A percentile compares a stretch with the other conserved stretches of the same genome.
These are phyloP conservation scores for Camelina neglecta DNA, from an alignment of 345 rosid genomes.

Conservation along the genomic window DNA sequence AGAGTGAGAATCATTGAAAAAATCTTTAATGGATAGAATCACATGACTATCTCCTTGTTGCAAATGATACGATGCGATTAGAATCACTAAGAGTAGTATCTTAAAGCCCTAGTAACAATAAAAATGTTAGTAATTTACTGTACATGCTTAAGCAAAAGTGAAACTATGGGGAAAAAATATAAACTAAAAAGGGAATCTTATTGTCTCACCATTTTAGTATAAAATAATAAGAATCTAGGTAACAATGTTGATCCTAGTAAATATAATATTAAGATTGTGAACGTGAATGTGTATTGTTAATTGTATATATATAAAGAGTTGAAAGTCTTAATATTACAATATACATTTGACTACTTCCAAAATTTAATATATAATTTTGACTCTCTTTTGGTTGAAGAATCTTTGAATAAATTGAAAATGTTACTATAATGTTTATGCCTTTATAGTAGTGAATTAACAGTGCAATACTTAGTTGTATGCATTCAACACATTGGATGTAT, in stretches of 20 bases:
- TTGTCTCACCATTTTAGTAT: constrained; percentile 27
- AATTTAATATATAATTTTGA: not conserved
- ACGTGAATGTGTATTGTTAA: constrained; percentile 10
- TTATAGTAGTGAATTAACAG: too few relatives aligned
- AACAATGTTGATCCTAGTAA: not conserved
- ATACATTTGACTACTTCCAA: not conserved
- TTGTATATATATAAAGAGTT: not conserved
- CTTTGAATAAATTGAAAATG: not conserved
- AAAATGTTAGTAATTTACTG: not conserved
- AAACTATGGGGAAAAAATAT: not conserved
- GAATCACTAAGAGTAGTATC: constrained; percentile 16
- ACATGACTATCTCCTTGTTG: constrained; percentile 14
- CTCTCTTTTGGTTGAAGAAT: not conserved
- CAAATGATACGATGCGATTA: not conserved
- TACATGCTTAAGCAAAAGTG: not conserved
- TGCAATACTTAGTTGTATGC: too few relatives aligned
- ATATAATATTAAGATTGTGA: not conserved
- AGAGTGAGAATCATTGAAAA: not conserved
- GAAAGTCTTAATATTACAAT: not conserved
- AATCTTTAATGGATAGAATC: constrained; percentile 15
- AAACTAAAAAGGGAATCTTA: not conserved
- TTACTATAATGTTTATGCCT: too few relatives aligned
- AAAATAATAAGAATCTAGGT: not conserved
- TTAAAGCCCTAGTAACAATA: constrained; percentile 8
- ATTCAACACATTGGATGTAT: too few relatives aligned